Base-by-base conservation (phyloP, 768 basidiomycete genomes). In the Macrolepiota albuminosa region DNA sequence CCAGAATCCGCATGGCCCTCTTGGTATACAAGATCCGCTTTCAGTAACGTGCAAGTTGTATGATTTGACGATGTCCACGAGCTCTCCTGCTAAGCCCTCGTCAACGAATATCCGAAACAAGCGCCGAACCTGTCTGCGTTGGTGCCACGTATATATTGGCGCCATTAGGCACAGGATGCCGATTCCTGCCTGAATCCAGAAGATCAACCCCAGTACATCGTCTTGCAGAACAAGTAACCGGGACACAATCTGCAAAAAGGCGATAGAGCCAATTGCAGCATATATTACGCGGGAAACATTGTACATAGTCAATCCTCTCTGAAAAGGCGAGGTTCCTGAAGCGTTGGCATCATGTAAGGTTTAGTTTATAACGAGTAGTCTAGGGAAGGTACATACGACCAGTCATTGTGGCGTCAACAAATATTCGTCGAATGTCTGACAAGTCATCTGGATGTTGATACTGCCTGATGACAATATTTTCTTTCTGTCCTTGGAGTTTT, bases 381-480 rank as follows among this genome's bases (percentile, higher is more conserved):
- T 24, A 13, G 6, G 40, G 11, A 11, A 18, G 6, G 33, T 8
- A 48, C 62, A 6, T 39, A 61, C 65, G 33, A 6, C 65, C 65
- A 37, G 50, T 57, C 46, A 63, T 61, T 11, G 60, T 61, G 26
- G 57, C 61, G 3, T 61, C 54, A 13, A 59, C 37, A 46, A 66
- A 66, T 2, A 58, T 53, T 33, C 34, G 36, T 5, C 33, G 57
- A 36, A 66, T 59, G 34, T 51, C 46, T 2, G 33, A 24, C 10
- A 61, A 46, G 31, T 66, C 65, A 29, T 64, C 51, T 21, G 61
- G 59, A 34, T 66, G 58, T 21, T 33, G 56, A 45, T 58, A 66
- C 21, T 52, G 58, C 26, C 62, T 43, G 21, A 66, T 57, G 11
- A 52, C 18, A n/a, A 54, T 13, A 37, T 8, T 11, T 42, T 54